Evolutionary conservation across 2,329 filamentous ascomycete species (phyloP).

Genomic region (Calonectria ilicicola): DNA sequence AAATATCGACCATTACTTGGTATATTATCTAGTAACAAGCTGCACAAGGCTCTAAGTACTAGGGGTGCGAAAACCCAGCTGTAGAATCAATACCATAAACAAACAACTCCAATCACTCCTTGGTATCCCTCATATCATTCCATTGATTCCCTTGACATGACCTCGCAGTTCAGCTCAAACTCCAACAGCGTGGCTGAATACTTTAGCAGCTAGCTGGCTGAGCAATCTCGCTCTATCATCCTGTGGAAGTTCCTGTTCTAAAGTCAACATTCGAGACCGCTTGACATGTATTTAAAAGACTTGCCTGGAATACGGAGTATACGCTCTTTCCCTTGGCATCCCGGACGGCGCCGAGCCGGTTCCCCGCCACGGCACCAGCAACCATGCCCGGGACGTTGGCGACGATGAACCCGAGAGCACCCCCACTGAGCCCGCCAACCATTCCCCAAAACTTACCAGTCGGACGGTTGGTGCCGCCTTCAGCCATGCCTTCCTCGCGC

Average conservation of each 20-base stretch:
- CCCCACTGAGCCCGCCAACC: constrained; percentile 87
- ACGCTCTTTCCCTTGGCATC: constrained; percentile 96
- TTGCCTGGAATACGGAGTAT: constrained; percentile 83
- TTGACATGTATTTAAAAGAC: constrained; percentile 24
- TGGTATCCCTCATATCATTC: constrained; percentile 7
- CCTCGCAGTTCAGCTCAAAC: constrained; percentile 45
- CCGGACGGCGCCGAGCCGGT: constrained; percentile 87
- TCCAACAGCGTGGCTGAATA: constrained; percentile 84
- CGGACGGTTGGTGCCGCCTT: constrained; percentile 68
- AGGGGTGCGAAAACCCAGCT: background rate
- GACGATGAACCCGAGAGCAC: constrained; percentile 93
- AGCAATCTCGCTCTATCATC: constrained; percentile 84
- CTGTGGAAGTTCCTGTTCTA: constrained; percentile 79
- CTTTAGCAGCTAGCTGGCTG: constrained; percentile 85
- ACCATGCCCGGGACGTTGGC: constrained; percentile 91
- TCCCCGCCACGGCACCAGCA: constrained; percentile 92
- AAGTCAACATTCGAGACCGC: constrained; percentile 14
- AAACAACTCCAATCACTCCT: constrained; percentile 19
- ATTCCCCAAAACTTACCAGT: constrained; percentile 88
- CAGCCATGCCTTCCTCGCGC: constrained; percentile 85
- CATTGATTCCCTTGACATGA: background rate
- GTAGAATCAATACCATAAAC: background rate
- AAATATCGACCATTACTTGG: background rate
- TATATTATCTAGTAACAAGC: background rate
- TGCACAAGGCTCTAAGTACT: background rate